Evolutionary conservation across 345 rosid species (phyloP).

Genomic region (Pugionium dolabratum): DNA sequence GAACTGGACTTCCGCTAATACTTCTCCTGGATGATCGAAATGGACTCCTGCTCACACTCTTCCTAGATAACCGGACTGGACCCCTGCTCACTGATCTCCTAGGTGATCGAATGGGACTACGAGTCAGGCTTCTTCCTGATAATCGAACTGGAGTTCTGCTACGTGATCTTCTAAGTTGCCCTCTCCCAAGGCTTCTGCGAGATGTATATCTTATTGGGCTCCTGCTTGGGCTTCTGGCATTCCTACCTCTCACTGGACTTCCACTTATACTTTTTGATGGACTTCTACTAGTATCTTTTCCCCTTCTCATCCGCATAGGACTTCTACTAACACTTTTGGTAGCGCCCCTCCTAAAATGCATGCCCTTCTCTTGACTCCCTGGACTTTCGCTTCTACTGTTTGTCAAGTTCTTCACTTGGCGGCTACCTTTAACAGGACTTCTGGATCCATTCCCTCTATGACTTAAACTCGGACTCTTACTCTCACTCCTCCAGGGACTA

Average conservation of each 20-base stretch:
- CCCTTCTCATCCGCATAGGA: slow-evolving; percentile 40
- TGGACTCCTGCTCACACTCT: slow-evolving; percentile 61
- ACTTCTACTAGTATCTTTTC: slow-evolving; percentile 49
- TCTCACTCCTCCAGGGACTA: slow-evolving; percentile 71
- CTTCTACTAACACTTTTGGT: slow-evolving; percentile 49
- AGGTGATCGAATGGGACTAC: slow-evolving; percentile 45
- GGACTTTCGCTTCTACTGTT: slow-evolving; percentile 47
- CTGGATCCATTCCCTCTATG: slow-evolving; percentile 49
- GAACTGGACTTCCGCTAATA: slow-evolving; percentile 48
- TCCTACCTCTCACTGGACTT: slow-evolving; percentile 51
- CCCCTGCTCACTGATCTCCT: slow-evolving; percentile 56
- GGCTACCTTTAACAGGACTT: slow-evolving; percentile 42
- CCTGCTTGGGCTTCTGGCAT: slow-evolving; percentile 52
- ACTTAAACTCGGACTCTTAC: slow-evolving; percentile 68
- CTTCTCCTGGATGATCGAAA: slow-evolving; percentile 48
- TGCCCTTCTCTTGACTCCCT: slow-evolving; percentile 31
- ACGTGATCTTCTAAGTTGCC: slow-evolving; percentile 34
- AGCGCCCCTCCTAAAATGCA: slow-evolving; percentile 44
- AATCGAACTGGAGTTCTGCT: slow-evolving; percentile 28
- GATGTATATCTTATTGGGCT: slow-evolving; percentile 48
- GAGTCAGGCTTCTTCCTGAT: slow-evolving; percentile 43
- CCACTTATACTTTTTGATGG: slow-evolving; percentile 47
- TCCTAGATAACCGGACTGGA: slow-evolving; percentile 33
- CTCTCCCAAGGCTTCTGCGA: slow-evolving; percentile 37
- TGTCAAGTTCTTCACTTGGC: slow-evolving; percentile 43